Percentiles rank a stretch among this genome's conserved stretches.
Conservation (phyloP, 371 early-diverging fungal species). For the Mortierella sp. region DNA sequence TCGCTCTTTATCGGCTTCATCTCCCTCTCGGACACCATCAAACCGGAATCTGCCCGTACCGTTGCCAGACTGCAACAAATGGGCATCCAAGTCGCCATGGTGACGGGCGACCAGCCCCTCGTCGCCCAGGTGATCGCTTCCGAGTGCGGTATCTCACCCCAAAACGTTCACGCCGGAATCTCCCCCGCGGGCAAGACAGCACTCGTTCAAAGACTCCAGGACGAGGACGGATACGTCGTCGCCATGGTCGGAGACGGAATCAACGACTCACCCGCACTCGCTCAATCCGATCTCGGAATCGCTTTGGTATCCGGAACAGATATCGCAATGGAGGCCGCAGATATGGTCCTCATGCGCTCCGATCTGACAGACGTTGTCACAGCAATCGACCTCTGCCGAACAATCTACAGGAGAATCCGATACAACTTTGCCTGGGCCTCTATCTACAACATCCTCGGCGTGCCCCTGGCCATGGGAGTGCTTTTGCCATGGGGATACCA, state of each 20-base stretch:
- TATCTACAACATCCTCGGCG: conserved; percentile 89
- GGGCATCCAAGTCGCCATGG: conserved; percentile 88
- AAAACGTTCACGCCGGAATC: conserved; percentile 90
- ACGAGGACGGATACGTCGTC: conserved; percentile 64
- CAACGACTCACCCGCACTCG: conserved; percentile 98
- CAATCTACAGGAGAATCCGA: conserved; percentile 87
- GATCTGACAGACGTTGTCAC: conserved; percentile 89
- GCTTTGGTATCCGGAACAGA: conserved; percentile 95
- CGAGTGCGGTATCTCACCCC: conserved; percentile 73
- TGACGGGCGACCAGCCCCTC: conserved; percentile 92
- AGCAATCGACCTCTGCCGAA: conserved; percentile 86
- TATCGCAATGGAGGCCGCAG: conserved; percentile 95
- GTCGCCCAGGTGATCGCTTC: conserved; percentile 84
- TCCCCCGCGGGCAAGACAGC: conserved; percentile 91
- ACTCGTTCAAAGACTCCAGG: conserved; percentile 78
- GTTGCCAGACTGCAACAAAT: conserved; percentile 80
- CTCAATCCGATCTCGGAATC: conserved; percentile 95
- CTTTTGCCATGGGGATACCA: conserved; percentile 87
- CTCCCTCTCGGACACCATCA: conserved; percentile 88
- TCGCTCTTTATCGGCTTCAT: conserved; percentile 79
- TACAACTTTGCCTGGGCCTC: conserved; percentile 93
- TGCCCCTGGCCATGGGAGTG: conserved; percentile 96
- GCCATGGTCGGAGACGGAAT: conserved; percentile 99
- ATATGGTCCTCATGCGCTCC: conserved; percentile 86
- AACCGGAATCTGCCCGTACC: conserved; percentile 81